Percentiles rank a stretch among this genome's conserved stretches.
phyloP scores from a whole-genome alignment of 345 rosid species.

The Dimocarpus longan region DNA sequence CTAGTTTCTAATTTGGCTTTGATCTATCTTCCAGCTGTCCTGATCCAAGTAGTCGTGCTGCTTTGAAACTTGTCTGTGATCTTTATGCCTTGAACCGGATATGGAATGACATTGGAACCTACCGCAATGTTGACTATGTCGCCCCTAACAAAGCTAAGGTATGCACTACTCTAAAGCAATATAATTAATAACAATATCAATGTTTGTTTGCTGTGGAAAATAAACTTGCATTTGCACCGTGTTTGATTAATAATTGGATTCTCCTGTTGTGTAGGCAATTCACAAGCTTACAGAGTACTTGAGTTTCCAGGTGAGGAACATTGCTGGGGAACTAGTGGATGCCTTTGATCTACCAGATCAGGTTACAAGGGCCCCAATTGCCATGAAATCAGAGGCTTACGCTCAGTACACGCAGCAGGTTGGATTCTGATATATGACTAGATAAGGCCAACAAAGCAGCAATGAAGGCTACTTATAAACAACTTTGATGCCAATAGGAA shows the following conservation, averaged over 20 bases:
- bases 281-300: slow-evolving; percentile 84
- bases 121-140: slow-evolving; percentile 87
- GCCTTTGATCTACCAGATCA: slow-evolving; percentile 84
- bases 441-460: neutral
- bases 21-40: slow-evolving; percentile 54
- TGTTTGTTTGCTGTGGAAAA: slow-evolving; percentile 5
- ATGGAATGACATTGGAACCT: slow-evolving; percentile 96
- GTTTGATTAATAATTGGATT: neutral
- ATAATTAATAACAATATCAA: neutral
- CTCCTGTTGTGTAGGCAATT: slow-evolving; percentile 61
- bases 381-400: slow-evolving; percentile 91
- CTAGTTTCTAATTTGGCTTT: slow-evolving; percentile 19
- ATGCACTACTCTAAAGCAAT: slow-evolving; percentile 2
- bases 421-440: slow-evolving; percentile 51
- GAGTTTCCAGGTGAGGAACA: slow-evolving; percentile 85
- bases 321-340: slow-evolving; percentile 78
- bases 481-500: neutral
- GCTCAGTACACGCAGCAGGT: slow-evolving; percentile 80
- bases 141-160: slow-evolving; percentile 99
- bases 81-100: slow-evolving; percentile 94
- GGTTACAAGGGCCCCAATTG: slow-evolving; percentile 92
- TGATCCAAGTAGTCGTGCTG: slow-evolving; percentile 67
- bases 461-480: neutral
- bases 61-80: slow-evolving; percentile 87
- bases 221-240: neutral